These are phyloP conservation scores for Inga leiocalycina DNA, from an alignment of 306 rosid genomes.

Conservation along the genomic window DNA sequence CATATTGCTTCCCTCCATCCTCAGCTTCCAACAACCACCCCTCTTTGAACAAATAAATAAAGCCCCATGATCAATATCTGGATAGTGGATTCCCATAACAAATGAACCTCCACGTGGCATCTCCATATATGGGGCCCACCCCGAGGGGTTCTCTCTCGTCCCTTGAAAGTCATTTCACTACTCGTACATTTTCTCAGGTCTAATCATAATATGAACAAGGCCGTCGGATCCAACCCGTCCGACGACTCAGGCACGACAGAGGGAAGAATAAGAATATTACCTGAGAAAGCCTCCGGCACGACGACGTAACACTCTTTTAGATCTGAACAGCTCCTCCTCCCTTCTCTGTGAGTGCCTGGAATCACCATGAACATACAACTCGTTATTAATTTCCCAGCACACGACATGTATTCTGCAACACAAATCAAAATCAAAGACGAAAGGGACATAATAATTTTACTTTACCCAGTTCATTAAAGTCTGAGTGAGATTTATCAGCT, in stretches of 20 bases:
- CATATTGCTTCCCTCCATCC: conserved; percentile 11
- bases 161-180: background rate
- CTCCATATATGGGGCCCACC: conserved; percentile 24
- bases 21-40: conserved; percentile 49
- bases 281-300: conserved; percentile 48
- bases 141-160: background rate
- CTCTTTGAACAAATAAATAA: conserved; percentile 20
- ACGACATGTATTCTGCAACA: background rate
- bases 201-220: background rate
- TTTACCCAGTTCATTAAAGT: conserved; percentile 41
- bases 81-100: background rate
- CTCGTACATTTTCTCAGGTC: conserved; percentile 10
- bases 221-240: no score
- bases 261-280: conserved; percentile 25
- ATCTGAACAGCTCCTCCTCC: conserved; percentile 10
- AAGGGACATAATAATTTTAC: conserved; percentile 7
- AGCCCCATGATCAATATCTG: conserved; percentile 23
- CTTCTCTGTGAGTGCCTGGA: background rate
- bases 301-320: conserved; percentile 7
- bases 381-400: background rate
- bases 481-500: conserved; percentile 50
- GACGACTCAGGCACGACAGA: no score
- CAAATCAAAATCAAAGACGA: background rate
- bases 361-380: background rate
- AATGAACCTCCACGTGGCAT: conserved; percentile 52